Evolutionary conservation across 1,139 yeast species (phyloP).

Genomic region (Keqinozyma sinolaborantium): DNA sequence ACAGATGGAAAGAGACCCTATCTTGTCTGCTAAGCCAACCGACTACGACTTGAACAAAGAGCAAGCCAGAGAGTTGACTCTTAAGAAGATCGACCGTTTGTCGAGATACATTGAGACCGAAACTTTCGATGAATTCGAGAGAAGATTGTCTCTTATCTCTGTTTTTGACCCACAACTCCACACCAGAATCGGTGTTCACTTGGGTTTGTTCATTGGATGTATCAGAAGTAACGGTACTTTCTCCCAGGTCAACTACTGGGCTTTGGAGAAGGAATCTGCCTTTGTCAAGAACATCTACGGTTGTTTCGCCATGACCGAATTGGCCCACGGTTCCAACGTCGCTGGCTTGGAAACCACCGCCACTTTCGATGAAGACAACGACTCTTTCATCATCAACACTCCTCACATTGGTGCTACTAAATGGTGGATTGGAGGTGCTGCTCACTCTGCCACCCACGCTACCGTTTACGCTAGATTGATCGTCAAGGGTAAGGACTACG

Average conservation of each 20-base stretch:
- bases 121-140: constrained; percentile 35
- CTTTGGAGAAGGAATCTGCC: constrained; percentile 66
- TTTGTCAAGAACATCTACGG: constrained; percentile 71
- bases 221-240: constrained; percentile 49
- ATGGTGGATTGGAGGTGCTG: constrained; percentile 99
- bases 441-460: constrained; percentile 86
- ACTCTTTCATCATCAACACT: constrained; percentile 73
- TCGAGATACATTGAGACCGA: constrained; percentile 45
- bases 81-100: constrained; percentile 40
- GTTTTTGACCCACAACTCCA: constrained; percentile 49
- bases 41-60: constrained; percentile 40
- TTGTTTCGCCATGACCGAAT: constrained; percentile 92
- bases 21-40: constrained; percentile 33
- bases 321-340: constrained; percentile 93
- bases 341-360: constrained; percentile 92
- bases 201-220: constrained; percentile 47
- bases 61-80: constrained; percentile 42
- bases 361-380: constrained; percentile 61
- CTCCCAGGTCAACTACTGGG: constrained; percentile 68
- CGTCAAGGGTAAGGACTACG: constrained; percentile 80
- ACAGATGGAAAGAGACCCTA: constrained; percentile 50
- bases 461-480: constrained; percentile 79
- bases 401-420: constrained; percentile 91
- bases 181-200: constrained; percentile 49
- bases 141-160: constrained; percentile 40